Evolutionary conservation across 257 asterid genomes (phyloP), one percentile per base, ranked within the genome.

Genomic region (Ballota nigra): DNA sequence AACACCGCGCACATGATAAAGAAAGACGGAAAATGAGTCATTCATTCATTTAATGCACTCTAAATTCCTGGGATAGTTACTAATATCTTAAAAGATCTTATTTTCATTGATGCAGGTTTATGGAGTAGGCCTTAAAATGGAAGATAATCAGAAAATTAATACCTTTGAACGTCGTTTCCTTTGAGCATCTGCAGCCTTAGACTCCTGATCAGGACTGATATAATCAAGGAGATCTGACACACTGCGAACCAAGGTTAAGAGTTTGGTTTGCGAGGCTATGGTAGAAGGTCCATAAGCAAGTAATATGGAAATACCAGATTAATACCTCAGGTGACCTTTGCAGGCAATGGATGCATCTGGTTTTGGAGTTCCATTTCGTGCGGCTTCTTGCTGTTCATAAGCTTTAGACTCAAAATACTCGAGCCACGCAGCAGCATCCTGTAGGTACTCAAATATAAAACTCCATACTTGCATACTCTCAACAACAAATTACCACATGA

Each of bases 371-470:
- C 99, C 98, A 70, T 79, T 84, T 57, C 94, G 88, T 70, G 96
- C 96, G 26, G 98, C 98, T 85, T 95, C 99, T 86, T 92, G 98
- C 84, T 95, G 99, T 82, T 95, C 99, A 81, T 89, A 70, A 33
- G 98, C 99, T 79, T 92, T 95, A 49, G 99, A 95, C 83, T 95
- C 98, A 69, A 95, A 95, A 82, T 92, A 95, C 71, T 95, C 99
- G 43, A 90, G 99, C 99, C 99, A 95, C 43, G 99, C 98, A 79
- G 98, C 98, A 81, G 99, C 99, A 87, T 95, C 99, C 99, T 95
- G 85, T 76, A 87, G 52, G 63, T 40, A 18, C 56, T 68, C 45
- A 24, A 63, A 33, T 36, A 71, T 81, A 33, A 74, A 59, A 58
- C 49, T 49, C 58, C 55, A 40, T 20, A n/a, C 43, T 11, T 10